Percentiles rank a stretch among this genome's conserved stretches.
Evolutionary conservation across 2,329 filamentous ascomycete species (phyloP).

Genomic region (Bipolaris bicolor): DNA sequence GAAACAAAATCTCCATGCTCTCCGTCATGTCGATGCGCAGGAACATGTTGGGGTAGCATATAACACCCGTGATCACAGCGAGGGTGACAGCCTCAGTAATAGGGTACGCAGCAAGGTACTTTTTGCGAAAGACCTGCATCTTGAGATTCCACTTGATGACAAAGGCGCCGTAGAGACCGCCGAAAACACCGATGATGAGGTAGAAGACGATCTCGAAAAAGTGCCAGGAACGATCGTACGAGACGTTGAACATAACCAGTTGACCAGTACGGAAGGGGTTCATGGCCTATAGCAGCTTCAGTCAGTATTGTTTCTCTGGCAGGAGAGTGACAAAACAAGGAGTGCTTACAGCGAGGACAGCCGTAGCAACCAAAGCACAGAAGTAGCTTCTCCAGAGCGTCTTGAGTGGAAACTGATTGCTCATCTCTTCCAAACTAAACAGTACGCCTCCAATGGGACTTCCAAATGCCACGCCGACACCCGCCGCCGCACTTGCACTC

Average conservation of each 20-base stretch:
- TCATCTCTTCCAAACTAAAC: conserved; percentile 98
- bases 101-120: conserved; percentile 82
- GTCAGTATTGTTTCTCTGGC: neutral
- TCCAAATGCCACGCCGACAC: conserved; percentile 95
- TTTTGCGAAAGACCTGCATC: conserved; percentile 90
- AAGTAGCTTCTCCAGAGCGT: conserved; percentile 99
- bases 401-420: conserved; percentile 92
- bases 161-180: conserved; percentile 92
- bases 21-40: conserved; percentile 98
- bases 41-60: conserved; percentile 98
- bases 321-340: too few species aligned
- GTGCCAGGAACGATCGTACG: conserved; percentile 95
- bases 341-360: conserved; percentile 72
- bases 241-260: conserved; percentile 98
- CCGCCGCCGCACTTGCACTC: conserved; percentile 91
- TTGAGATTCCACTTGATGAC: conserved; percentile 98
- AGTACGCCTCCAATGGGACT: conserved; percentile 96
- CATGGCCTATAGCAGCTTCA: conserved; percentile 66
- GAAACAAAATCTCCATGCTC: conserved; percentile 97
- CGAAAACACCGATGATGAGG: conserved; percentile 87
- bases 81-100: conserved; percentile 85
- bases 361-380: conserved; percentile 92
- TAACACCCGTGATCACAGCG: conserved; percentile 80
- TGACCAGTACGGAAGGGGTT: conserved; percentile 97
- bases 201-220: conserved; percentile 97